Conservation (phyloP, 169 alveolate genomes). For the Plasmodium gallinaceum region DNA sequence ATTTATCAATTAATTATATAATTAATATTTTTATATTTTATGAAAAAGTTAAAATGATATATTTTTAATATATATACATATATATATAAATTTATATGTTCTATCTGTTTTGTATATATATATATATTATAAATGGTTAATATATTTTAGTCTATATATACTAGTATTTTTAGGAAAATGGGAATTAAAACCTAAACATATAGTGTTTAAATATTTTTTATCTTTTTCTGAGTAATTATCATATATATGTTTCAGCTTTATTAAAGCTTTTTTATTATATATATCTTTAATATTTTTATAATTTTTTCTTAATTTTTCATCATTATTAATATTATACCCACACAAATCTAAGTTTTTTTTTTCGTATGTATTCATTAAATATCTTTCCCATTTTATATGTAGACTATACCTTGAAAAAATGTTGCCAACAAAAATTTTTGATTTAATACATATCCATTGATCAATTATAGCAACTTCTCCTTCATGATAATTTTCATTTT, state of each 20-base stretch:
- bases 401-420: conserved; percentile 61
- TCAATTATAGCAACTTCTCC: conserved; percentile 71
- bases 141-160: conserved; percentile 37
- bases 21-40: too few species aligned
- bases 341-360: conserved; percentile 47
- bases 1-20: too few species aligned
- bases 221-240: conserved; percentile 19
- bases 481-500: conserved; percentile 36
- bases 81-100: not conserved
- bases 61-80: conserved; percentile 1
- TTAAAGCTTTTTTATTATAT: conserved; percentile 9
- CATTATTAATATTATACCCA: conserved; percentile 37
- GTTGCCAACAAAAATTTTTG: conserved; percentile 38
- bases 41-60: not conserved
- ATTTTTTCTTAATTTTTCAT: conserved; percentile 8
- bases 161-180: conserved; percentile 43
- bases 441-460: conserved; percentile 50
- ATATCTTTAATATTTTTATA: conserved; percentile 23
- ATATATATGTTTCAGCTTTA: conserved; percentile 20
- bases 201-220: conserved; percentile 23
- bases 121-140: not conserved
- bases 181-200: conserved; percentile 29
- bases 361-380: conserved; percentile 21
- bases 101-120: conserved; percentile 1
- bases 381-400: conserved; percentile 74